A percentile compares a stretch with the other conserved stretches of the same genome.
These are phyloP conservation scores for Nemania sp. DNA, from an alignment of 2,329 filamentous ascomycete genomes.

Conservation along the genomic window DNA sequence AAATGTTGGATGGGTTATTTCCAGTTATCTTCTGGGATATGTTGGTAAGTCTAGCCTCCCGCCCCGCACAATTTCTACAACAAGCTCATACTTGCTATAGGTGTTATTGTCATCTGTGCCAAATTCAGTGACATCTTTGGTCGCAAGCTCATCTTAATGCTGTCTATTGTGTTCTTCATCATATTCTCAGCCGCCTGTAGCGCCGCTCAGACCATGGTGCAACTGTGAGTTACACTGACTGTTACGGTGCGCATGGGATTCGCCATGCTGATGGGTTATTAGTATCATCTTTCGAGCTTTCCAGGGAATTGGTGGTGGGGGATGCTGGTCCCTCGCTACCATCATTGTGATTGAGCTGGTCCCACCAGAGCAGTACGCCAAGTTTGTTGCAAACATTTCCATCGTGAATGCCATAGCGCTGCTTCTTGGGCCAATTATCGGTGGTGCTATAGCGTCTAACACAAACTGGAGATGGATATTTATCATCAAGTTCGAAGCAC, in stretches of 20 bases:
- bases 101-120: slow-evolving; percentile 59
- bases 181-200: slow-evolving; percentile 68
- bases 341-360: slow-evolving; percentile 30
- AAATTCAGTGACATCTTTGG: slow-evolving; percentile 74
- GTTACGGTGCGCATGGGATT: background rate
- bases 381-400: slow-evolving; percentile 20
- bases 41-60: slow-evolving; percentile 19
- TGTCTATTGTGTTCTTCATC: slow-evolving; percentile 64
- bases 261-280: background rate
- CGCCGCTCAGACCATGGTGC: slow-evolving; percentile 67
- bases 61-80: too few relatives aligned
- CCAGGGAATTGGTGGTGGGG: slow-evolving; percentile 29
- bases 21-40: slow-evolving; percentile 31
- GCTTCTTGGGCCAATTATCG: slow-evolving; percentile 32
- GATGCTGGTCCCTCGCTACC: slow-evolving; percentile 23
- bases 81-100: slow-evolving; percentile 13
- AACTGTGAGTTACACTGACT: slow-evolving; percentile 55
- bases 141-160: slow-evolving; percentile 57
- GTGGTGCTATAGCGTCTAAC: slow-evolving; percentile 28
- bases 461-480: slow-evolving; percentile 37
- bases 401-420: slow-evolving; percentile 22
- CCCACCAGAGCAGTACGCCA: slow-evolving; percentile 25
- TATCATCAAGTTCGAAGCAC: slow-evolving; percentile 31
- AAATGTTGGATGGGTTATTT: slow-evolving; percentile 23
- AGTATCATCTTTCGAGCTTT: slow-evolving; percentile 27